Conservation (phyloP, 2,329 filamentous ascomycete genomes). For the Chaetomiaceae sp. region DNA sequence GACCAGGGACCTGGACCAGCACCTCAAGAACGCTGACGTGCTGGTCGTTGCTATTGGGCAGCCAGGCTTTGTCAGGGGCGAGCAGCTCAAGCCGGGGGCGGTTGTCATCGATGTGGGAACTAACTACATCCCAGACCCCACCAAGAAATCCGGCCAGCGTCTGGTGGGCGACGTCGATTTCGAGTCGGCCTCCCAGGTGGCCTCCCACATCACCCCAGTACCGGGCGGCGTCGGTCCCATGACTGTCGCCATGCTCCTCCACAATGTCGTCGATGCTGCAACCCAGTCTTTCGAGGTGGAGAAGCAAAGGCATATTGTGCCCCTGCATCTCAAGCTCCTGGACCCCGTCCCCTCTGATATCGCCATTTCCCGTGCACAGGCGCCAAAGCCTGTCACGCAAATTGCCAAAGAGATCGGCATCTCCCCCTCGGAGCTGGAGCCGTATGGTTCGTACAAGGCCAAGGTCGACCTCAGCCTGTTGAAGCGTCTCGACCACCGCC, state of each 20-base stretch:
- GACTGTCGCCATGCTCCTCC: constrained; percentile 97
- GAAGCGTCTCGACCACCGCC: constrained; percentile 79
- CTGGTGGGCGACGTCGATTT: constrained; percentile 95
- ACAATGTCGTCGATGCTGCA: constrained; percentile 89
- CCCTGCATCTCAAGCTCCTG: constrained; percentile 76
- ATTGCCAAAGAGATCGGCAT: constrained; percentile 86
- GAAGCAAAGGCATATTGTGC: constrained; percentile 72
- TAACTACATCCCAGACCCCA: constrained; percentile 85
- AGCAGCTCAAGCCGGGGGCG: constrained; percentile 92
- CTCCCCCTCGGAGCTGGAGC: constrained; percentile 81
- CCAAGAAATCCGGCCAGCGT: constrained; percentile 87
- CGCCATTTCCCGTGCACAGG: constrained; percentile 80
- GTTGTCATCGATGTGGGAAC: constrained; percentile 97
- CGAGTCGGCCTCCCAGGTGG: constrained; percentile 76
- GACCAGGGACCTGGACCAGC: constrained; percentile 66
- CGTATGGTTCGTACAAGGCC: constrained; percentile 91
- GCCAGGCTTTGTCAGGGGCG: constrained; percentile 82
- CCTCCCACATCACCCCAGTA: constrained; percentile 90
- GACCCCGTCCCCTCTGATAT: constrained; percentile 93
- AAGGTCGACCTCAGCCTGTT: constrained; percentile 84
- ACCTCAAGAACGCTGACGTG: constrained; percentile 82
- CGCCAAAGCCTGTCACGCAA: constrained; percentile 84
- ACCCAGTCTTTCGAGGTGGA: constrained; percentile 76
- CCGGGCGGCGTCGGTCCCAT: constrained; percentile 96
- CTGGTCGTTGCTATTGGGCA: constrained; percentile 89